Evolutionary conservation across 371 early-diverging fungal species (phyloP).

Genomic region (Saksenaea oblongispora): DNA sequence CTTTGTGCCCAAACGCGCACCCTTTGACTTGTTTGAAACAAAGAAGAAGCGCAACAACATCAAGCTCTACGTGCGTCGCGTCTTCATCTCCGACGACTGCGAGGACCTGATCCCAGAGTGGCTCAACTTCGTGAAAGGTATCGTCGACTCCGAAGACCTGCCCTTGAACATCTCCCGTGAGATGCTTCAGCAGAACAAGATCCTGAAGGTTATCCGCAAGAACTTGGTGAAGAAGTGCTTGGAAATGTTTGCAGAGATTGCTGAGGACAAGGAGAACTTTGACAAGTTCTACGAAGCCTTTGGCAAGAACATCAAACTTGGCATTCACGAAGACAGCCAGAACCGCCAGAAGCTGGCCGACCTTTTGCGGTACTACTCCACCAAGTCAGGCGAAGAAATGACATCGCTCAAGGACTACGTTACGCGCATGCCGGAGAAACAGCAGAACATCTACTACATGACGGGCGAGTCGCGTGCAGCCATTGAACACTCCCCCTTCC

Average conservation of each 20-base stretch:
- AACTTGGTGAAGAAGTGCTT: conserved; percentile 79
- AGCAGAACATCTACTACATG: conserved; percentile 94
- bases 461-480: conserved; percentile 96
- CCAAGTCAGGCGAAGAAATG: conserved; percentile 63
- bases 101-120: conserved; percentile 66
- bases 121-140: conserved; percentile 69
- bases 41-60: conserved; percentile 75
- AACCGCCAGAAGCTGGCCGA: conserved; percentile 70
- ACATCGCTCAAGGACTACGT: conserved; percentile 80
- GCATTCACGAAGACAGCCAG: conserved; percentile 72
- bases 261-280: conserved; percentile 73
- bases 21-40: conserved; percentile 64
- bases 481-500: conserved; percentile 97
- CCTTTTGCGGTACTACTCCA: conserved; percentile 75
- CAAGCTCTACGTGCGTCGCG: conserved; percentile 84
- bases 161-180: conserved; percentile 93
- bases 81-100: conserved; percentile 89
- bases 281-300: conserved; percentile 75
- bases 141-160: conserved; percentile 85
- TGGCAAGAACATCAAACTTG: conserved; percentile 75
- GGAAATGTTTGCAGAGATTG: conserved; percentile 74
- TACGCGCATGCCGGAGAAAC: conserved; percentile 79
- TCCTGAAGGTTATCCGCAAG: conserved; percentile 79
- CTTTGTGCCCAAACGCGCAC: conserved; percentile 77
- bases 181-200: conserved; percentile 79